A percentile compares a stretch with the other conserved stretches of the same genome.
Conservation (phyloP, 2,329 filamentous ascomycete species). For the Pezicula carpinea region DNA sequence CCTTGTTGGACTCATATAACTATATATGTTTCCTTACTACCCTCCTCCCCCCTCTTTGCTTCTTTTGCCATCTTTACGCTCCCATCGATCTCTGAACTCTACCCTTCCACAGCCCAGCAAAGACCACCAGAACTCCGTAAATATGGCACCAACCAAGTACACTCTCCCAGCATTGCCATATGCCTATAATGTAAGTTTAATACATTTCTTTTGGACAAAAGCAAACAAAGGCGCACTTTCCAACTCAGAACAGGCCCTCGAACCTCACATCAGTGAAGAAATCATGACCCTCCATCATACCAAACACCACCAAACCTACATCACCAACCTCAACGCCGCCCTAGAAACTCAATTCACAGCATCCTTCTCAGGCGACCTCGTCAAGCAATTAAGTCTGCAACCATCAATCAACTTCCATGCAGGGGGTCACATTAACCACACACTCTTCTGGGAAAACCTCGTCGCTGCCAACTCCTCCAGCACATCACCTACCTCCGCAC, state of each 20-base stretch:
- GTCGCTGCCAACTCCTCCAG: constrained; percentile 54
- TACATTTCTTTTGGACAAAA: constrained; percentile 11
- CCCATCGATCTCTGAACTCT: too few relatives aligned
- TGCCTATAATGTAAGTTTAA: constrained; percentile 57
- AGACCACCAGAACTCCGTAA: not conserved
- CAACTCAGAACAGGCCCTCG: constrained; percentile 49
- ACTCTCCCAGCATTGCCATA: constrained; percentile 63
- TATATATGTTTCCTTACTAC: too few relatives aligned
- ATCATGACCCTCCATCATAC: constrained; percentile 80
- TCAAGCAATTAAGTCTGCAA: constrained; percentile 63
- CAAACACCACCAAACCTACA: constrained; percentile 77
- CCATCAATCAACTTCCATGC: constrained; percentile 79
- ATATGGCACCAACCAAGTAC: constrained; percentile 36
- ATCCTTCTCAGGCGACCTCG: constrained; percentile 51
- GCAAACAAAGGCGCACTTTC: constrained; percentile 17
- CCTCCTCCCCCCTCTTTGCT: too few relatives aligned
- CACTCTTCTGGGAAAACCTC: constrained; percentile 86
- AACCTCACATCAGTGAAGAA: constrained; percentile 69
- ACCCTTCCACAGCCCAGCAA: too few relatives aligned
- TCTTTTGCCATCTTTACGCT: too few relatives aligned
- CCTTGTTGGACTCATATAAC: too few relatives aligned
- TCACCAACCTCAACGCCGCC: constrained; percentile 69
- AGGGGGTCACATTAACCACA: constrained; percentile 90
- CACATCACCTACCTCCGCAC: constrained; percentile 50
- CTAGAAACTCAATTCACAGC: constrained; percentile 56